phyloP scores from a whole-genome alignment of 106 monocot species.

The Platanthera zijinensis region DNA sequence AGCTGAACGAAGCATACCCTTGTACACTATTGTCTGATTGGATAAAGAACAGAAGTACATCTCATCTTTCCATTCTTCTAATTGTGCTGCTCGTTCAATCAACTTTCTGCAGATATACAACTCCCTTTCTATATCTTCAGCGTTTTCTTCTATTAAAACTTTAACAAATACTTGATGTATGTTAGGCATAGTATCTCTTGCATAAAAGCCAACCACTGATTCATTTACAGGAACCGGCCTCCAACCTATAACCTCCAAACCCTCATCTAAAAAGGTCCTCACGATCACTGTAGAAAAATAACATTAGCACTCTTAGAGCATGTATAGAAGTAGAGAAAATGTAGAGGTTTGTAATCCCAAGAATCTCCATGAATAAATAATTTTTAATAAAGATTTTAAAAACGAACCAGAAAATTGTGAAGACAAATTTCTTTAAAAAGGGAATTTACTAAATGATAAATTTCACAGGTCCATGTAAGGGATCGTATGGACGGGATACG shows the following conservation, averaged over 20 bases:
- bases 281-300: slow-evolving; percentile 47
- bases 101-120: slow-evolving; percentile 85
- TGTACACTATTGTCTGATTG: slow-evolving; percentile 88
- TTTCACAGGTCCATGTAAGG: too few relatives aligned
- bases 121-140: slow-evolving; percentile 92
- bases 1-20: slow-evolving; percentile 96
- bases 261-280: slow-evolving; percentile 68
- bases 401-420: too few relatives aligned
- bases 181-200: slow-evolving; percentile 90
- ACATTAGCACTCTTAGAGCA: slow-evolving; percentile 3
- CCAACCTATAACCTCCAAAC: slow-evolving; percentile 95
- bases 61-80: slow-evolving; percentile 68
- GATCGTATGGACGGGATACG: too few relatives aligned
- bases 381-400: too few relatives aligned
- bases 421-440: too few relatives aligned
- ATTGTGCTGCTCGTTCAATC: slow-evolving; percentile 53
- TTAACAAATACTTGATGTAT: slow-evolving; percentile 91
- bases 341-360: background rate
- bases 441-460: too few relatives aligned
- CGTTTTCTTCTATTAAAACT: slow-evolving; percentile 68
- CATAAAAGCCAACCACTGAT: slow-evolving; percentile 74
- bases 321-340: background rate
- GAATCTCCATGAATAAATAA: too few relatives aligned
- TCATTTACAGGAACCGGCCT: slow-evolving; percentile 78
- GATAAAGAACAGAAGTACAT: slow-evolving; percentile 95